Percentiles rank a stretch among this genome's conserved stretches.
Conservation (phyloP, 2,329 filamentous ascomycete genomes). For the Blastomyces percursus region DNA sequence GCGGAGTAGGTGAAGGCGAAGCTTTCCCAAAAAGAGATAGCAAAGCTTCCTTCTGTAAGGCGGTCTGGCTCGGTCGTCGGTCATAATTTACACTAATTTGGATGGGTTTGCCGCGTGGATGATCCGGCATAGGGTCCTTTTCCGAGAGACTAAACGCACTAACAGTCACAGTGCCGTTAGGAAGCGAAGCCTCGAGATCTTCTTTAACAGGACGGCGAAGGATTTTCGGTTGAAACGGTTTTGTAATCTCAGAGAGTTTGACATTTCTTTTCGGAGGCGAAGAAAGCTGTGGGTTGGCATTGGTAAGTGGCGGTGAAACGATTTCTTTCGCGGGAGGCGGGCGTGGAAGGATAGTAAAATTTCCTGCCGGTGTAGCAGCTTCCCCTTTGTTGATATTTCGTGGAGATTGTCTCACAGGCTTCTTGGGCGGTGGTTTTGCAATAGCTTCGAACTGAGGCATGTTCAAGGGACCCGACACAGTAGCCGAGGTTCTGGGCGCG, state of each 20-base stretch:
- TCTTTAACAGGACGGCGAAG: constrained; percentile 40
- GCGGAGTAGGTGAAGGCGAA: constrained; percentile 18
- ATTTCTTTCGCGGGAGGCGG: background rate
- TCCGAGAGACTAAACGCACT: constrained; percentile 17
- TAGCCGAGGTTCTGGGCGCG: constrained; percentile 24
- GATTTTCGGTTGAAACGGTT: constrained; percentile 45
- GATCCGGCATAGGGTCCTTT: constrained; percentile 9
- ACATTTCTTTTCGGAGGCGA: constrained; percentile 11
- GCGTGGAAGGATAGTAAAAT: constrained; percentile 7
- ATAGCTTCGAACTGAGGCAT: constrained; percentile 30
- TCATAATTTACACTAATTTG: constrained; percentile 20
- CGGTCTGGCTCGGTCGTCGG: constrained; percentile 32
- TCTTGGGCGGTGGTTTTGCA: constrained; percentile 21
- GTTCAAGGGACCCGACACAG: constrained; percentile 31
- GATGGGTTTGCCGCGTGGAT: constrained; percentile 13
- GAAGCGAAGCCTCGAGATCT: constrained; percentile 22
- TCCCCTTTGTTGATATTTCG: background rate
- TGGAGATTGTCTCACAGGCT: background rate
- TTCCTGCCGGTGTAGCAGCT: constrained; percentile 3
- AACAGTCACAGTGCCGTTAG: constrained; percentile 19
- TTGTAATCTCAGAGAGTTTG: constrained; percentile 28
- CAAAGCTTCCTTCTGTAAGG: constrained; percentile 39
- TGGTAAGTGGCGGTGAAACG: background rate
- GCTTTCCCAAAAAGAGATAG: constrained; percentile 54
- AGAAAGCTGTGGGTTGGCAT: background rate